These are phyloP conservation scores for Skeletonema potamos DNA, from an alignment of 108 stramenopile genomes.

Conservation along the genomic window DNA sequence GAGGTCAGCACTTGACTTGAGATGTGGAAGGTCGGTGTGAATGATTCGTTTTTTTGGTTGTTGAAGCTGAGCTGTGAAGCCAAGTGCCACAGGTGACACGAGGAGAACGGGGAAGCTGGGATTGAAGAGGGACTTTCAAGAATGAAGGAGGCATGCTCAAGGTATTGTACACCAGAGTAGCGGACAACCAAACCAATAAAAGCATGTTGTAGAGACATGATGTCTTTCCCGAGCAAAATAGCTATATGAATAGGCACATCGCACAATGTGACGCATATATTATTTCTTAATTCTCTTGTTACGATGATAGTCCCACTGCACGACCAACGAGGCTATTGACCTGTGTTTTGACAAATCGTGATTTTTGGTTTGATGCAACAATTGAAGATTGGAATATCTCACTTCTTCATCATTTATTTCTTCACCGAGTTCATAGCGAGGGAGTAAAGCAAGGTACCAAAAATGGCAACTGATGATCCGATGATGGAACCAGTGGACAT, in stretches of 20 bases:
- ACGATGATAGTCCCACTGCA: not conserved
- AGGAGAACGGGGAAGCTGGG: not conserved
- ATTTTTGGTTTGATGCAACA: not conserved
- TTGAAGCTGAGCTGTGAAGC: too few relatives aligned
- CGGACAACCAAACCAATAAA: too few relatives aligned
- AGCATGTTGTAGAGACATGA: too few relatives aligned
- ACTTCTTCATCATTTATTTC: constrained; percentile 30
- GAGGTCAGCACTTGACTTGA: too few relatives aligned
- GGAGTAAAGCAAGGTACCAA: constrained; percentile 93
- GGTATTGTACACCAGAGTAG: too few relatives aligned
- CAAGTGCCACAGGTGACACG: too few relatives aligned
- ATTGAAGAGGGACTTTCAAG: not conserved
- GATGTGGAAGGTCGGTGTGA: too few relatives aligned
- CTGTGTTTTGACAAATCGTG: not conserved
- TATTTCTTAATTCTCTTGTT: not conserved
- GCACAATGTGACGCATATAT: not conserved
- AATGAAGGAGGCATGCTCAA: too few relatives aligned
- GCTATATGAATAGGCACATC: too few relatives aligned
- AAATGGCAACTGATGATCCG: constrained; percentile 92
- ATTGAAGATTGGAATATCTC: not conserved
- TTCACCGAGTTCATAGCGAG: constrained; percentile 93
- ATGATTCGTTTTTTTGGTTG: too few relatives aligned
- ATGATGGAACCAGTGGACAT: constrained; percentile 93
- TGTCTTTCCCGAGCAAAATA: too few relatives aligned
- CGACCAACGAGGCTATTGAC: not conserved